Evolutionary conservation across 2,329 filamentous ascomycete genomes (phyloP), one percentile per base, ranked within the genome.

Genomic region (Coleophoma cylindrospora): DNA sequence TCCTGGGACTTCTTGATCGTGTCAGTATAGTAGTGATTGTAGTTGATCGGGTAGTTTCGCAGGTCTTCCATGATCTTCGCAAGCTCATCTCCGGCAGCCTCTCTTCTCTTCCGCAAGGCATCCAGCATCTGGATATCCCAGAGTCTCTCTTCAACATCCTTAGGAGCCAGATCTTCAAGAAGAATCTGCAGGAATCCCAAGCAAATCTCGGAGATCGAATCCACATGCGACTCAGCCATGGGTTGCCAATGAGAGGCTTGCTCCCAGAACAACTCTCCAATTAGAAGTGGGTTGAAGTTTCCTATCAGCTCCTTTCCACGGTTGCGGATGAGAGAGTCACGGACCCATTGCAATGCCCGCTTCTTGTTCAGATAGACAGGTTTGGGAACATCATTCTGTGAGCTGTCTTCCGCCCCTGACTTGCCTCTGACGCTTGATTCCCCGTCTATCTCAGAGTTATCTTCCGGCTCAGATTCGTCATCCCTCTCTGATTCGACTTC

Each of bases 201-300:
- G 62, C 51, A 38, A 38, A 38, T 14, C 14, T 38, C 14, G 14
- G 36, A 38, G 36, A 17, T 38, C 9, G 38, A 11, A 14, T 61
- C 52, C 5, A 61, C 44, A 27, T 63, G 59, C 4, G 48, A 40
- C 0, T 44, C 15, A 2, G 70, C 64, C 3, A 70, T 54, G 7
- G 49, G 22, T 2, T 61, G 49, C 69, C 69, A 72, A 32, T 60
- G 59, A 3, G 53, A 55, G 3, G 65, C 67, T 51, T 70, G 66
- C 45, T 69, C 67, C 57, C 65, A 65, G 44, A 72, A 73, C 2
- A 74, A 54, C 43, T 71, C 68, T 3, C 65, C 65, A 14, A 74
- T 54, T 1, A 72, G 53, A 1, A 66, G 57, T 2, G 70, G 66
- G 49, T 71, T 73, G 58, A 66, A 68, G 19, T 63, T 68, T 10